Evolutionary conservation across 2,329 filamentous ascomycete genomes (phyloP).

Genomic region (Amauroascus niger): DNA sequence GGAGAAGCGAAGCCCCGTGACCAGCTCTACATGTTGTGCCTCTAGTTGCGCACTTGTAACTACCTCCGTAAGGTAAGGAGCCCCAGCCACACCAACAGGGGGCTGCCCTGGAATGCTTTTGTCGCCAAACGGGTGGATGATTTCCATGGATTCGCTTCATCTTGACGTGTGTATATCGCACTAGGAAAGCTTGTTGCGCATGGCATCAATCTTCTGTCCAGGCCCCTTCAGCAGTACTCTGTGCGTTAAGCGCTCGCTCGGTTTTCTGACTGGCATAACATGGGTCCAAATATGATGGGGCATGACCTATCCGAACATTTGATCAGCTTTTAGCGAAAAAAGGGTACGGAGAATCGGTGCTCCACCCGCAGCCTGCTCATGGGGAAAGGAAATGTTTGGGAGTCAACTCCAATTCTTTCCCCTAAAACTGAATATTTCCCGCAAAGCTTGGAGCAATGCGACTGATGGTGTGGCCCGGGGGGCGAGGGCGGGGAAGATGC

Average conservation of each 20-base stretch:
- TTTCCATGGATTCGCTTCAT: neutral
- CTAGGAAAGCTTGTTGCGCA: slow-evolving; percentile 9
- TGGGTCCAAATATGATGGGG: neutral
- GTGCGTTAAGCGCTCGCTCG: neutral
- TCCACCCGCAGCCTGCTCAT: neutral
- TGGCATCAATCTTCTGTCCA: neutral
- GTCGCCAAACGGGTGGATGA: neutral
- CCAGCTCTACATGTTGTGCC: slow-evolving; percentile 5
- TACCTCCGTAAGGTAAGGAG: neutral
- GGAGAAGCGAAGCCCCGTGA: slow-evolving; percentile 8
- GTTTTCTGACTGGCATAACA: neutral
- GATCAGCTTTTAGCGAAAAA: slow-evolving; percentile 9
- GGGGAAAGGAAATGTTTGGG: neutral
- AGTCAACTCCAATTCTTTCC: slow-evolving; percentile 1
- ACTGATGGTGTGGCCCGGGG: neutral
- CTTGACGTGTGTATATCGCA: neutral
- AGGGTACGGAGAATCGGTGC: neutral
- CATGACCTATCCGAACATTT: neutral
- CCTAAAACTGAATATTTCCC: neutral
- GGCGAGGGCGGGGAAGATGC: neutral
- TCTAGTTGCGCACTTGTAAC: neutral
- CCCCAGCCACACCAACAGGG: neutral
- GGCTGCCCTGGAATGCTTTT: neutral
- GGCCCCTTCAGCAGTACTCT: neutral
- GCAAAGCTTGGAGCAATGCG: neutral